These are phyloP conservation scores for Cantharellus anzutake DNA, from an alignment of 768 basidiomycete genomes.

Conservation along the genomic window DNA sequence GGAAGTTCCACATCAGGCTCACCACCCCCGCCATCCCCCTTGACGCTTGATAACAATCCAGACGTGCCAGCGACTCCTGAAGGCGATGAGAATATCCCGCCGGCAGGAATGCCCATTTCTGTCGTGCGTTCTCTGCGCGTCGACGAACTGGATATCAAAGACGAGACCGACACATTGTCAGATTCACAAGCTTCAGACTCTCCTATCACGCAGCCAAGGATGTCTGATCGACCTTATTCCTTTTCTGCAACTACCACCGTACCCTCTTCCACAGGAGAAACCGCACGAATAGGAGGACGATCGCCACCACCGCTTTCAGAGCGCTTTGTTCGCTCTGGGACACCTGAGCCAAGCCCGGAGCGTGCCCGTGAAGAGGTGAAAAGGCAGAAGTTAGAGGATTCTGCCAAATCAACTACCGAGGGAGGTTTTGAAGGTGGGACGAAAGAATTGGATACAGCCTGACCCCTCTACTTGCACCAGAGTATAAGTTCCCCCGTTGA, in stretches of 20 bases:
- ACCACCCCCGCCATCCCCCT: slow-evolving; percentile 45
- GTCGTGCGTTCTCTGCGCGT: slow-evolving; percentile 29
- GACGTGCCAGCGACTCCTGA: not conserved
- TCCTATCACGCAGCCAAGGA: slow-evolving; percentile 5
- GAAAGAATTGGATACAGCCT: too few species aligned
- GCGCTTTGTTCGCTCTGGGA: slow-evolving; percentile 6
- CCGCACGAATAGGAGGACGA: not conserved
- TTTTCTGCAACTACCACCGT: slow-evolving; percentile 21
- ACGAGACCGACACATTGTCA: slow-evolving; percentile 45
- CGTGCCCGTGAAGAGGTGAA: slow-evolving; percentile 1
- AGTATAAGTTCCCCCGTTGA: too few species aligned
- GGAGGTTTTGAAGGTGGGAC: too few species aligned
- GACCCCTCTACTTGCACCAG: too few species aligned
- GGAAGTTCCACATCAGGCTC: slow-evolving; percentile 30
- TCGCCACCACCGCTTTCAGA: slow-evolving; percentile 1
- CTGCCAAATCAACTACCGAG: too few species aligned
- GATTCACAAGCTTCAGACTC: not conserved
- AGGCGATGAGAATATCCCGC: slow-evolving; percentile 1
- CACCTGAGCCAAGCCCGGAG: slow-evolving; percentile 5
- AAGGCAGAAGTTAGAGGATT: not conserved
- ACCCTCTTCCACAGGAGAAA: not conserved
- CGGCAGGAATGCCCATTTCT: slow-evolving; percentile 20
- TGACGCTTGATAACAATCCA: slow-evolving; percentile 24
- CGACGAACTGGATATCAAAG: slow-evolving; percentile 51
- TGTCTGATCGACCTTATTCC: slow-evolving; percentile 63